Evolutionary conservation across 2,329 filamentous ascomycete genomes (phyloP).

Genomic region (Talaromyces sp.): DNA sequence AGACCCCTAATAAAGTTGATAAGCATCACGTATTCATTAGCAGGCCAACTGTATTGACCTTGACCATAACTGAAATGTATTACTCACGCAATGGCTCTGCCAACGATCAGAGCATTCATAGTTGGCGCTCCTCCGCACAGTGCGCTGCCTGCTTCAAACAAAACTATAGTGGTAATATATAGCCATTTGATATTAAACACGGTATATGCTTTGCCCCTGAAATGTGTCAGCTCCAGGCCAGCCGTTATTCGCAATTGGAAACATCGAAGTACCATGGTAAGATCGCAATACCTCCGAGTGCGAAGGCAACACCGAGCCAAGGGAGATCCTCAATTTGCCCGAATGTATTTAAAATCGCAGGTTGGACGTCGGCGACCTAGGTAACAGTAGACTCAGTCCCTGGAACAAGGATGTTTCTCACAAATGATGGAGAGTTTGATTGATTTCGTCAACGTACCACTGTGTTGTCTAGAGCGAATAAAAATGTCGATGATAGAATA

Average conservation of each 20-base stretch:
- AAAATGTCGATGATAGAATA: conserved; percentile 10
- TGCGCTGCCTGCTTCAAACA: not conserved
- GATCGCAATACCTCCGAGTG: not conserved
- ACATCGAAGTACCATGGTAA: not conserved
- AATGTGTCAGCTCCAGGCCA: not conserved
- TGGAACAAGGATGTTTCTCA: not conserved
- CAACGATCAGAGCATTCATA: not conserved
- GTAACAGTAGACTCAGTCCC: not conserved
- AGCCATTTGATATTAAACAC: not conserved
- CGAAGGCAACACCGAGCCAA: not conserved
- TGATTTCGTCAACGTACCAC: conserved; percentile 30
- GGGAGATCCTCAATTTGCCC: not conserved
- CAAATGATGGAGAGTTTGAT: no score
- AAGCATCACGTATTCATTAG: not conserved
- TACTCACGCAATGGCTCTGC: not conserved
- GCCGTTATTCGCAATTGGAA: not conserved
- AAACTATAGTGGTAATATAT: not conserved
- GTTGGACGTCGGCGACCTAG: not conserved
- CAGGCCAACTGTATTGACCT: not conserved
- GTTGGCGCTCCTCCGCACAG: not conserved
- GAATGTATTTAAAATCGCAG: not conserved
- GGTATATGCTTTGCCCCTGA: not conserved
- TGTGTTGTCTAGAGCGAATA: conserved; percentile 39
- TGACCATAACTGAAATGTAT: not conserved
- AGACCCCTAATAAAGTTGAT: not conserved